Evolutionary conservation across 768 basidiomycete species (phyloP).

Genomic region (Suillus sp.): DNA sequence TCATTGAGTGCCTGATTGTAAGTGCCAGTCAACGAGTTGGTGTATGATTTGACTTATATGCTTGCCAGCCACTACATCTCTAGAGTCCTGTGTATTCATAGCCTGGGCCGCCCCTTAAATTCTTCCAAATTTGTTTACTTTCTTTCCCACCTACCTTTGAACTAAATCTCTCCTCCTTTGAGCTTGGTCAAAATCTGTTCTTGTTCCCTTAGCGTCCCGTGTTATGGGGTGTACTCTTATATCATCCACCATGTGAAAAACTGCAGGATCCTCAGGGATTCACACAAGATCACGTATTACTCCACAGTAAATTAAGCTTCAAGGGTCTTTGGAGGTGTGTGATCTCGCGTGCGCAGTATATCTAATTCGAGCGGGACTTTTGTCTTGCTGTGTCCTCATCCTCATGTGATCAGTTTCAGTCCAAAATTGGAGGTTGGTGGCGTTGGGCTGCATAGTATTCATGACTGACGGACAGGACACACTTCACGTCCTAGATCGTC

Average conservation of each 20-base stretch:
- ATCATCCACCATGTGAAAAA: background rate
- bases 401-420: constrained; percentile 30
- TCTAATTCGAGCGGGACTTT: constrained; percentile 45
- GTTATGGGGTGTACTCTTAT: background rate
- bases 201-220: too few relatives aligned
- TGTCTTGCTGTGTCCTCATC: constrained; percentile 42
- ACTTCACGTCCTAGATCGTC: too few relatives aligned
- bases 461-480: background rate
- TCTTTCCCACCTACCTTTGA: background rate
- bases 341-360: constrained; percentile 52
- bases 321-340: constrained; percentile 53
- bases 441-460: constrained; percentile 46
- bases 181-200: background rate
- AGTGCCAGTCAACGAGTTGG: background rate
- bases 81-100: background rate
- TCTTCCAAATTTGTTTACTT: background rate
- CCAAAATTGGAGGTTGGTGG: constrained; percentile 58
- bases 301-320: constrained; percentile 2
- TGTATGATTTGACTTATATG: background rate
- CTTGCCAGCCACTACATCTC: background rate
- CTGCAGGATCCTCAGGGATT: background rate
- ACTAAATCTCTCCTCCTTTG: background rate
- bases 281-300: background rate
- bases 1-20: background rate
- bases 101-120: too few relatives aligned